Percentiles rank a stretch among this genome's conserved stretches.
Conservation (phyloP, 2,329 filamentous ascomycete species). For the Colletotrichum sp. region DNA sequence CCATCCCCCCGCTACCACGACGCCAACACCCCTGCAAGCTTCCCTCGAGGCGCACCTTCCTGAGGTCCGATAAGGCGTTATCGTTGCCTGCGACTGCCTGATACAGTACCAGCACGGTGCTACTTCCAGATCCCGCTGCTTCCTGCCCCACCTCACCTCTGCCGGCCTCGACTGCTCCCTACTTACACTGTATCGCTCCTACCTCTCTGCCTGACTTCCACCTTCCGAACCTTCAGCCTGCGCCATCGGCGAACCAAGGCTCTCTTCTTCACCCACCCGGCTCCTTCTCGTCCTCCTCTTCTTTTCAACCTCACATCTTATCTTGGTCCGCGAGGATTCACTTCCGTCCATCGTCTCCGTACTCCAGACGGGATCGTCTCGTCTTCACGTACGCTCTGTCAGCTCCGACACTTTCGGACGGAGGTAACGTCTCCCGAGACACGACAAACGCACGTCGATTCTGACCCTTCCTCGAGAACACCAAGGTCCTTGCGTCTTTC, state of each 20-base stretch:
- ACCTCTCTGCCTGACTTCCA: neutral
- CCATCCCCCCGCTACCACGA: neutral
- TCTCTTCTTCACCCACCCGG: neutral
- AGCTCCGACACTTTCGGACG: constrained; percentile 12
- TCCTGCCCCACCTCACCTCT: neutral
- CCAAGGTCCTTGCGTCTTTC: neutral
- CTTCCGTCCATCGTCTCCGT: neutral
- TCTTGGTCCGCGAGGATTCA: neutral
- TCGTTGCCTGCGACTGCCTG: constrained; percentile 29
- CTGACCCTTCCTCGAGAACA: neutral
- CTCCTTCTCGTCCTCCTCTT: neutral
- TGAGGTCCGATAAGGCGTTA: constrained; percentile 25
- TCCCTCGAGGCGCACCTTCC: neutral
- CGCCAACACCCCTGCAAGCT: constrained; percentile 1
- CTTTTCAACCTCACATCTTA: neutral
- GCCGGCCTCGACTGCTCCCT: neutral
- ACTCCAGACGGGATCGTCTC: neutral
- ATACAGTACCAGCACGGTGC: constrained; percentile 23
- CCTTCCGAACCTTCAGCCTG: neutral
- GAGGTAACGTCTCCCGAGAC: neutral
- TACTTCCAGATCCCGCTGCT: constrained; percentile 7
- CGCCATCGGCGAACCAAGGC: neutral
- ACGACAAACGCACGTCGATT: neutral
- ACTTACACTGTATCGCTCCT: constrained; percentile 16
- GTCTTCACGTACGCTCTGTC: neutral